Conservation (phyloP, 2,329 filamentous ascomycete species). For the Fusarium sambucinum region DNA sequence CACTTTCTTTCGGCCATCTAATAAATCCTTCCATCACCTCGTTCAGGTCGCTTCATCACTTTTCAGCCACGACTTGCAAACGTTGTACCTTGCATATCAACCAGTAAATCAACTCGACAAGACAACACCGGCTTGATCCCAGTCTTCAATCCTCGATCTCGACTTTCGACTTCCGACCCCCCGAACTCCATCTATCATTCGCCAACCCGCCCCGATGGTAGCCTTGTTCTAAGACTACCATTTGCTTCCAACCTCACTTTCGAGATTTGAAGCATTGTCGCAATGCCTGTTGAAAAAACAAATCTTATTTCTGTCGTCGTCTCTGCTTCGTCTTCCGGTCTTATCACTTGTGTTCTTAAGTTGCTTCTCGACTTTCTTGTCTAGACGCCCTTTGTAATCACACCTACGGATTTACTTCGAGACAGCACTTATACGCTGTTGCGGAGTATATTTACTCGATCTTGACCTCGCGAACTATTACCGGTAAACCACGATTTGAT, state of each 20-base stretch:
- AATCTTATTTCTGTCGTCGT: constrained; percentile 70
- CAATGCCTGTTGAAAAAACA: constrained; percentile 70
- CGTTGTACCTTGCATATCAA: constrained; percentile 50
- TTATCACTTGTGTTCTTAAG: constrained; percentile 67
- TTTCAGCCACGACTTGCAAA: constrained; percentile 45
- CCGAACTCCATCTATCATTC: constrained; percentile 27
- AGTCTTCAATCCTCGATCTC: constrained; percentile 28
- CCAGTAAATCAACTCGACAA: constrained; percentile 28
- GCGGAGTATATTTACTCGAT: constrained; percentile 56
- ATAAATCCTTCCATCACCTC: constrained; percentile 49
- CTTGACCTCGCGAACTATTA: constrained; percentile 51
- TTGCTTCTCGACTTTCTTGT: constrained; percentile 55
- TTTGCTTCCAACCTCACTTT: constrained; percentile 42
- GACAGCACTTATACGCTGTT: constrained; percentile 53
- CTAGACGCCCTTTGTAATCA: constrained; percentile 59
- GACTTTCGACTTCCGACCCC: constrained; percentile 12
- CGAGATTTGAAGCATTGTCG: constrained; percentile 55
- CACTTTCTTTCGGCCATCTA: constrained; percentile 47
- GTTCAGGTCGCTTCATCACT: constrained; percentile 36
- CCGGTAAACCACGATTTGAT: constrained; percentile 59
- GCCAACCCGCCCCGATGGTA: constrained; percentile 50
- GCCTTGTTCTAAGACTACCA: constrained; percentile 51
- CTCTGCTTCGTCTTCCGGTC: constrained; percentile 71
- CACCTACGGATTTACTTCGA: constrained; percentile 58
- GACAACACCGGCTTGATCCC: constrained; percentile 35